Evolutionary conservation across 1,284 basidiomycete species (phyloP), one percentile per base, ranked within the genome.

Genomic region (Volvariella volvacea): DNA sequence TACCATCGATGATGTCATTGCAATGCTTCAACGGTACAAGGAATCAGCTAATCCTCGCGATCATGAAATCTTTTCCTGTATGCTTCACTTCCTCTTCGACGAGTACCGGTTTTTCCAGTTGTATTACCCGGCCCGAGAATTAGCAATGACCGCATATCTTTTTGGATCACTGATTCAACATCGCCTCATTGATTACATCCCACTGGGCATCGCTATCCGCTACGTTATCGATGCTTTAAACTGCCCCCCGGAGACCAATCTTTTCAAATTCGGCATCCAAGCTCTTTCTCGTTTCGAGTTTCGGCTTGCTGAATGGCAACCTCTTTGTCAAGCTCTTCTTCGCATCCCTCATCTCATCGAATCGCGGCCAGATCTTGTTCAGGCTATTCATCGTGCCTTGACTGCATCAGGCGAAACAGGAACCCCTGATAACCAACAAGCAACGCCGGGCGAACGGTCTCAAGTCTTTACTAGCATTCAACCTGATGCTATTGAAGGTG

Each of bases 41-140:
- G 79, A 79, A 44, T 96, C 94, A 19, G 74, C 78, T 21, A 91
- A 88, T 55, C 63, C 82, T 32, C 83, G 86, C 50, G 93, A 98
- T 55, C 92, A 94, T 61, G 92, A 99, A 68, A 82, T 97, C 48
- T 97, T 99, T 61, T 96, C 94, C 10, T 98, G 94, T 76, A 95
- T 97, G 80, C 83, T 99, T 42, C 94, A 98, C 70, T 96, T 97
- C 69, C 80, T 99, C 44, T 99, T 99, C 66, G 96, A 99, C 79
- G 96, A 99, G 71, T 97, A 97, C 80, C 93, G 94, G 60, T 99
- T 97, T 74, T 97, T 99, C 80, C 92, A 96, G 61, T 88, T 90
- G 42, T 92, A 78, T 61, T 95, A 99, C 59, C 96, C 96, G 12
- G 77, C 89, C 22, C 89, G 92, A 50, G 93, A 99, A 68, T 77